These are phyloP conservation scores for Metarhizium guizhouense DNA, from an alignment of 2,329 filamentous ascomycete species.

Conservation along the genomic window DNA sequence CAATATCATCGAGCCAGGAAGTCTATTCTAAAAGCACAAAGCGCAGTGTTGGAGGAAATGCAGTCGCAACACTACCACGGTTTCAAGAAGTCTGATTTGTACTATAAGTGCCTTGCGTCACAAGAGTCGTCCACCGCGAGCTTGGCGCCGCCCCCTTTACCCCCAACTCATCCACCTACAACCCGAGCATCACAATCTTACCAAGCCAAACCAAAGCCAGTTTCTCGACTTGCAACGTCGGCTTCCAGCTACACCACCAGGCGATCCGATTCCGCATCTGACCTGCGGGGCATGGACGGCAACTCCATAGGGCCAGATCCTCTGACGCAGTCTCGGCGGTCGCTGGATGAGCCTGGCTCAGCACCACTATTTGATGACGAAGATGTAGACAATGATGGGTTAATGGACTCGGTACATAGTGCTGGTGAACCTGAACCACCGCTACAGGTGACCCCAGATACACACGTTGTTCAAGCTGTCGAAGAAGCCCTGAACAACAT, in stretches of 20 bases:
- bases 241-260: conserved; percentile 26
- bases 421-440: conserved; percentile 54
- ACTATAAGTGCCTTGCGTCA: conserved; percentile 90
- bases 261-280: conserved; percentile 38
- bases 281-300: conserved; percentile 30
- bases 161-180: conserved; percentile 13
- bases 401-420: conserved; percentile 66
- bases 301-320: conserved; percentile 31
- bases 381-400: conserved; percentile 60
- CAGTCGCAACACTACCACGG: conserved; percentile 68
- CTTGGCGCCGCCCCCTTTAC: not conserved
- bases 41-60: conserved; percentile 75
- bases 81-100: conserved; percentile 90
- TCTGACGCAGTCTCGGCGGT: conserved; percentile 45
- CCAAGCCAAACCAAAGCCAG: conserved; percentile 34
- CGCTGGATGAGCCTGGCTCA: conserved; percentile 54
- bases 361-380: conserved; percentile 73
- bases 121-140: conserved; percentile 50
- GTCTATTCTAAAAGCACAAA: conserved; percentile 75
- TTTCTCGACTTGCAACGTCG: conserved; percentile 29
- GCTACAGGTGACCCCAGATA: conserved; percentile 56
- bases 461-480: conserved; percentile 81
- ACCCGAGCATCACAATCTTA: conserved; percentile 27
- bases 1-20: conserved; percentile 80
- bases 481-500: conserved; percentile 88